Base-by-base conservation (phyloP, 306 rosid genomes). In the Albizia julibrissin region DNA sequence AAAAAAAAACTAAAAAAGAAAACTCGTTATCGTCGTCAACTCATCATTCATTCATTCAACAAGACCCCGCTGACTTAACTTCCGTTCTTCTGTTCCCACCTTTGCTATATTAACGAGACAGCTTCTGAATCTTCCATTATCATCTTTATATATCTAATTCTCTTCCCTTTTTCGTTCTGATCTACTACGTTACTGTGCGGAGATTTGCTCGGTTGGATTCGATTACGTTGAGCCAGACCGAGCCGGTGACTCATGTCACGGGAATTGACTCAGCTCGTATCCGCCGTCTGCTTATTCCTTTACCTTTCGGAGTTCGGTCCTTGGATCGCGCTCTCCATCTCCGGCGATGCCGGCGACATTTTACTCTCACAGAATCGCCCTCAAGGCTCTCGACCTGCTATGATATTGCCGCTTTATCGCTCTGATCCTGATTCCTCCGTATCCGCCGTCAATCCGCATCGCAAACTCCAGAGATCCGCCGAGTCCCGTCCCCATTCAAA, bases 321-420 rank as follows among this genome's bases (percentile, higher is more conserved):
- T 14, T 46, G 43, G 74, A 16, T 44, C 29, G 58, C 73, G 27
- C 50, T 74, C 18, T 43, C 29, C 22, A 80, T 76, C 81, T 84
- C 85, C 50, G 82, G 77, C 59, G 82, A 83, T 76, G 78, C 80
- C 34, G 70, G 43, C 84, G 77, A 68, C 77, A 31, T 88, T 68
- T 54, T 31, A 58, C 49, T 87, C 85, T 87, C 76, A 77, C 76
- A 76, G 1, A 76, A 80, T 64, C 81, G 74, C 61, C 69, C 80
- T 69, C 69, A 80, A 9, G 86, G 82, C 34, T 12, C 93, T 24
- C 92, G 86, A 24, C 81, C 95, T 2, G 86, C 96, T 65, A 91
- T 92, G 95, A 50, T 95, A 14, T 84, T 95, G 68, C 99, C 98
- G 33, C 87, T 95, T 27, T 90, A 86, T 69, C 97, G 78, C 73